A percentile compares a stretch with the other conserved stretches of the same genome.
Conservation (phyloP, 148 eudicot species). For the Polygonum aviculare region DNA sequence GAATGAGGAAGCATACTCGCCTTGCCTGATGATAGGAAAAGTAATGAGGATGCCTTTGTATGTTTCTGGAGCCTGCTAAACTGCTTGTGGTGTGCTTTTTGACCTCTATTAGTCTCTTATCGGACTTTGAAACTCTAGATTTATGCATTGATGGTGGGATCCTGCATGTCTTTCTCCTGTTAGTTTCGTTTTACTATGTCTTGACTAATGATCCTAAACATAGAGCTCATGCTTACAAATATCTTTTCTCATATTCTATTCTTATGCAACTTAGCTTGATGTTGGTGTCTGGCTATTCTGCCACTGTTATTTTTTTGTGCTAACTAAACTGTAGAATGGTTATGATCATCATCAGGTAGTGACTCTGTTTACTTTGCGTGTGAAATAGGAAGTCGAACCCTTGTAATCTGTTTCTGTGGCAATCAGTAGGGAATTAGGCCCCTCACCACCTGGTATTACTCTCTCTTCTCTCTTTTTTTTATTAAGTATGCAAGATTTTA, state of each 20-base stretch:
- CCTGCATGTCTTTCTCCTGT: background rate
- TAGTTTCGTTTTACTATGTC: background rate
- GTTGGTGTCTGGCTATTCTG: background rate
- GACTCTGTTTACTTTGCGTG: background rate
- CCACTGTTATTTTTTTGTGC: background rate
- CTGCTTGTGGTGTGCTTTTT: background rate
- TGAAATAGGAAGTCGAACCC: conserved; percentile 47
- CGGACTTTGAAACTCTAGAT: background rate
- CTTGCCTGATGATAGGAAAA: background rate
- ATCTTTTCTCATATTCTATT: background rate
- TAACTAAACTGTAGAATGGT: background rate
- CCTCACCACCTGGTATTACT: conserved; percentile 42
- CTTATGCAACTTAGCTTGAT: background rate
- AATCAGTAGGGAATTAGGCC: conserved; percentile 27
- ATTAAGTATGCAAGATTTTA: background rate
- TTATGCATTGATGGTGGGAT: background rate
- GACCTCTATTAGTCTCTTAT: background rate
- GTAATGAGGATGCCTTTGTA: background rate
- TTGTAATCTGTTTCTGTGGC: conserved; percentile 31
- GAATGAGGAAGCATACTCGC: background rate
- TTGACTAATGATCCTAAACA: background rate
- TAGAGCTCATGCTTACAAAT: background rate
- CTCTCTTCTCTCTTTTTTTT: background rate
- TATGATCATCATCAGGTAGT: background rate
- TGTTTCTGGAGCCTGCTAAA: background rate